Evolutionary conservation across 768 basidiomycete species (phyloP), one percentile per base, ranked within the genome.

Genomic region (Rhodotorula taiwanensis): DNA sequence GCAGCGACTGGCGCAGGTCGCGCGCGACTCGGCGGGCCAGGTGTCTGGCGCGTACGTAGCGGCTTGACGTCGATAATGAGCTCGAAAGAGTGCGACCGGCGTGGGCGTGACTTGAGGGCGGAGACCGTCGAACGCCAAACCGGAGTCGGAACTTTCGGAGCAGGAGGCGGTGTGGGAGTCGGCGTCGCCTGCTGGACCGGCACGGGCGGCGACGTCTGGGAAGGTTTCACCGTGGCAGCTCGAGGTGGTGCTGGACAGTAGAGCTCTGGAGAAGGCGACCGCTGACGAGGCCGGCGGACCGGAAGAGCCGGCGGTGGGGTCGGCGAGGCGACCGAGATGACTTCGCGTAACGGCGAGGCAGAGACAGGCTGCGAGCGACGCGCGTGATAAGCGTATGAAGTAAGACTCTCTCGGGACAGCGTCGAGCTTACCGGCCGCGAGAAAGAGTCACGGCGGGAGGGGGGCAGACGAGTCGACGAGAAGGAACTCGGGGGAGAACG

Each of bases 51-150:
- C n/a, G 42, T 3, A 8, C 52, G 52, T 5, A 25, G 42, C 34
- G 55, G 25, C 48, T 48, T 48, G 4, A 41, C 5, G 8, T 58
- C 56, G 49, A 58, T 23, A 21, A 58, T 21, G 21, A 58, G 48
- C 23, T 58, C 56, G 56, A 58, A 58, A 15, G 48, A 49, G 21
- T 58, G 56, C 16, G 16, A n/a, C 33, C 25, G 55, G 33, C 9
- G 7, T 5, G 20, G 20, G 56, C 18, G 47, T 16, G 23, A 30
- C 21, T 25, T 44, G 20, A 28, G 28, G 31, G n/a, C 31, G 6
- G 14, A 33, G 33, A n/a, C 23, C 15, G 5, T 8, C 18, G n/a
- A n/a, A n/a, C n/a, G n/a, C n/a, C n/a, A n/a, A n/a, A n/a, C 3
- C 10, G 31, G 13, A 16, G 21, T 49, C 15, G 28, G n/a, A n/a